Evolutionary conservation across 148 eudicot genomes (phyloP).

Genomic region (Heliamphora exappendiculata): DNA sequence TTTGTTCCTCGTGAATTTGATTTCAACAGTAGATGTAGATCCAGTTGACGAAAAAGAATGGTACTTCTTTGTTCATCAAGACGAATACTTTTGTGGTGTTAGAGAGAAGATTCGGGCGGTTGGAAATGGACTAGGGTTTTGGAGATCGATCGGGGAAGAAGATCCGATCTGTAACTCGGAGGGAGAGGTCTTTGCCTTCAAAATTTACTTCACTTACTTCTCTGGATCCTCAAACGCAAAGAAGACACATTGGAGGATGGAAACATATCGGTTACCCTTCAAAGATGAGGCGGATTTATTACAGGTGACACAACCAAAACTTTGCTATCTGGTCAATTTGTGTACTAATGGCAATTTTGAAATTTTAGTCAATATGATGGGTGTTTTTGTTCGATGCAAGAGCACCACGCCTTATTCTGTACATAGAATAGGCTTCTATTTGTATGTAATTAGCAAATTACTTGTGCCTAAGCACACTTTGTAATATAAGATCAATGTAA

Average conservation of each 20-base stretch:
- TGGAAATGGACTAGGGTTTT: background rate
- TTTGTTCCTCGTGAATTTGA: too few relatives aligned
- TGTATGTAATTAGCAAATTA: too few relatives aligned
- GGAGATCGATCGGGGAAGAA: background rate
- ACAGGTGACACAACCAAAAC: too few relatives aligned
- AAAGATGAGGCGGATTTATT: background rate
- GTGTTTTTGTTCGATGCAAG: too few relatives aligned
- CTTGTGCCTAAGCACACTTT: too few relatives aligned
- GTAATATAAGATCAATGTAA: too few relatives aligned
- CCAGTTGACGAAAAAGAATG: background rate
- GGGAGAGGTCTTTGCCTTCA: background rate
- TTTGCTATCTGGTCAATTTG: too few relatives aligned
- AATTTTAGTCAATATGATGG: too few relatives aligned
- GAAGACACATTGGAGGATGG: slow-evolving; percentile 1
- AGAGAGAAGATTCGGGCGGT: background rate
- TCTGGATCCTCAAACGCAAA: background rate
- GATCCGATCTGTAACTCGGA: background rate
- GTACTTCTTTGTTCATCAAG: background rate
- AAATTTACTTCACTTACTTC: background rate
- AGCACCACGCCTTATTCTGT: too few relatives aligned
- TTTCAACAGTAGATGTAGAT: background rate
- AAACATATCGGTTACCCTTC: background rate
- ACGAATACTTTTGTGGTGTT: background rate
- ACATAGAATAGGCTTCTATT: too few relatives aligned
- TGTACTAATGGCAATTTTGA: too few relatives aligned